A percentile compares a stretch with the other conserved stretches of the same genome.
phyloP scores from a whole-genome alignment of 129 eudicot genomes.

The Kitagawia praeruptora region DNA sequence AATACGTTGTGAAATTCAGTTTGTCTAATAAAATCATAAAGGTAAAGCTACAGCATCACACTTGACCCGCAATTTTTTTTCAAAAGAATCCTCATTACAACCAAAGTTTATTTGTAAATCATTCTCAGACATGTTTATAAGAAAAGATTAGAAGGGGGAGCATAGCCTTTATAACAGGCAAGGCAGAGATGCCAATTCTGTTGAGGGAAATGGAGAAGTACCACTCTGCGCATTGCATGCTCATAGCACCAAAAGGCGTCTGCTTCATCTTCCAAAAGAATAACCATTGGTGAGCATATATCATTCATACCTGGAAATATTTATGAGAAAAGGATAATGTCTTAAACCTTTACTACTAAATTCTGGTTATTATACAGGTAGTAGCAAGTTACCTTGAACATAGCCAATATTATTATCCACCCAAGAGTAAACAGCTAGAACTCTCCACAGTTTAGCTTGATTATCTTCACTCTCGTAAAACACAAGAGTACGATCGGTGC shows the following conservation, averaged over 20 bases:
- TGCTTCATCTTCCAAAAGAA: conserved; percentile 82
- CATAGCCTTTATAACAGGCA: neutral
- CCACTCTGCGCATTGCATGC: conserved; percentile 97
- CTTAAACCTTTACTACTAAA: neutral
- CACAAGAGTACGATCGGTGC: conserved; percentile 86
- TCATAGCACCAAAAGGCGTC: conserved; percentile 99
- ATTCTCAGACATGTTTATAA: neutral
- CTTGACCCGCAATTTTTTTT: neutral
- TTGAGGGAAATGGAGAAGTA: conserved; percentile 18
- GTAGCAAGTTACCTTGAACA: conserved; percentile 74
- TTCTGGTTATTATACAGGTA: conserved; percentile 7
- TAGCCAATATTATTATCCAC: conserved; percentile 82
- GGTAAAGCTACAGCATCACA: neutral
- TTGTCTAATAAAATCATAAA: neutral
- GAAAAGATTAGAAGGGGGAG: neutral
- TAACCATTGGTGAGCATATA: conserved; percentile 94
- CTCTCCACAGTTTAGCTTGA: conserved; percentile 87
- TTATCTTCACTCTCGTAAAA: conserved; percentile 78
- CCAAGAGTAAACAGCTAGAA: conserved; percentile 88
- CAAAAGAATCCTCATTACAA: neutral
- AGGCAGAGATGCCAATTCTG: neutral
- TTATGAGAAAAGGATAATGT: conserved; percentile 2
- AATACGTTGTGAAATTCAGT: too few relatives aligned
- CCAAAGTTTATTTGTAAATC: neutral
- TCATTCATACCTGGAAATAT: conserved; percentile 81